Evolutionary conservation across 2,329 filamentous ascomycete species (phyloP), one percentile per base, ranked within the genome.

Genomic region (Exophiala sp.): DNA sequence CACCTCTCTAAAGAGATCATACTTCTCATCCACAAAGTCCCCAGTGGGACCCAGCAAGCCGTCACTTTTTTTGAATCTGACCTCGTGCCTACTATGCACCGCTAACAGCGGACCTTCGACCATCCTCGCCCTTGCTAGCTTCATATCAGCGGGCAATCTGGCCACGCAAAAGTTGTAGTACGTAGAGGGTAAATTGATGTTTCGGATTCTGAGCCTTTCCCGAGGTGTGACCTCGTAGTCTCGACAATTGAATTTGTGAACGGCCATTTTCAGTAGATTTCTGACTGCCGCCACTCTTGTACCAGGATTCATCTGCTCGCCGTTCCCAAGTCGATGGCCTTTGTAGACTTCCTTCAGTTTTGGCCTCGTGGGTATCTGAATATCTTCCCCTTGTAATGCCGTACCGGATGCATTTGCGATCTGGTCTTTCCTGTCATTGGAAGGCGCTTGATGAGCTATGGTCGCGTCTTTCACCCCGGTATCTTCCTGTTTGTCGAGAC

Each of bases 21-120:
- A 70, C 70, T 62, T 52, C 70, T 70, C 24, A 60, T 66, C 59
- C 10, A 41, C 65, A 53, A 53, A 58, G 27, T 54, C 56, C 32
- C 48, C 49, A 19, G 52, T 42, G 6, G 53, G 30, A 19, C 22
- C 32, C 24, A 50, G 23, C 2, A 57, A 37, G 3, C 50, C 48
- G 8, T 55, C 50, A 21, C 48, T 52, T 8, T 53, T 59, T n/a
- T 72, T 73, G 62, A 82, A 82, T 3, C 68, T 67, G 1, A 73
- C 76, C 50, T 81, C 78, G 9, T 71, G 66, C 21, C 79, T 70
- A 58, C 74, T 77, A 58, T 80, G 77, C 1, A 78, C 67, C 2
- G 73, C 73, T 22, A 82, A 61, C 7, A 82, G 63, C 1, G 80
- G 80, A 0, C 80, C 80, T 60, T 81, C 76, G 39, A 81, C 67